Evolutionary conservation across 1,139 yeast genomes (phyloP), one percentile per base, ranked within the genome.

Genomic region (Nakaseomyces glabratus): DNA sequence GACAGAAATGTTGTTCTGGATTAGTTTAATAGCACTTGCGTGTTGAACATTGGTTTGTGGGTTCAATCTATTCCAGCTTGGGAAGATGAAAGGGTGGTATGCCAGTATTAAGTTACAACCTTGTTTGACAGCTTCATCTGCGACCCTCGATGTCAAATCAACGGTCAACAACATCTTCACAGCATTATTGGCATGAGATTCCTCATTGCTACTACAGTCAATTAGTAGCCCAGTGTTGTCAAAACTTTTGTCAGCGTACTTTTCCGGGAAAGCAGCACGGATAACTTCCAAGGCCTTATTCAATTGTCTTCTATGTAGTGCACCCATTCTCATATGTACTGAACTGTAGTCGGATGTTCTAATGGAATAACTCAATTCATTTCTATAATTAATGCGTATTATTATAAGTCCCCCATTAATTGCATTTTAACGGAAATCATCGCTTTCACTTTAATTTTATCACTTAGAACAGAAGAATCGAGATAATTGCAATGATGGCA

Each of bases 21-120:
- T 79, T 47, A 93, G 66, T 39, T 71, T 71, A 25, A 90, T 57
- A 35, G 90, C 65, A 4, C 94, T 81, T 20, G 62, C 62, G 52
- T 90, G 97, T 55, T 90, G 97, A 0, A 95, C 78, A 48, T 84
- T 85, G 1, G 45, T 35, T 4, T 58, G 51, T 2, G 69, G 63
- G 1, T 76, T 69, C 38, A 93, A 71, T n/a, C 76, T 63, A 57
- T 88, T 93, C 57, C 93, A 70, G 0, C 95, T 94, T 19, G 82
- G 66, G 66, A 93, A 93, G 30, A 93, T 85, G 55, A 90, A 85
- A 1, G 99, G 99, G 53, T 85, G 98, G 57, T 93, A 93, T 0
- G 97, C 93, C 53, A 93, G 60, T 12, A 93, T 68, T 36, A 85
- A 55, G 41, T 69, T 68, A 19, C 60, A 53, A 1, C 70, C 60